Base-by-base conservation (phyloP, 805 yeast species). In the Candida sakaeoensis region DNA sequence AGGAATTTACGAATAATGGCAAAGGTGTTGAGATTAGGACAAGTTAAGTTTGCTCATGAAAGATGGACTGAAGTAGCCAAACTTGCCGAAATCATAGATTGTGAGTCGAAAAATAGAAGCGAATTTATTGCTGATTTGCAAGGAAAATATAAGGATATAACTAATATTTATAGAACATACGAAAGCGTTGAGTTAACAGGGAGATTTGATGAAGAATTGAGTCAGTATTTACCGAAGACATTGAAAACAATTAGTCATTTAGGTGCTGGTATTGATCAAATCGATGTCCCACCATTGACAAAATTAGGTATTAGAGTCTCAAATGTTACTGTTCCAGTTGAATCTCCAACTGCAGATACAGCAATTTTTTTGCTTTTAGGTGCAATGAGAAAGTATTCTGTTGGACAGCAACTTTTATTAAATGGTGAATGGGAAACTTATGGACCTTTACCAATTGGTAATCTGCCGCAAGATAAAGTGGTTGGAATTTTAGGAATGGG, bases 401-500 rank as follows among this genome's bases (percentile, higher is more conserved):
- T 58, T 39, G 85, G 89, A 14, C 76, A 77, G 46, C 62, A 72
- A 36, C 63, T 67, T 33, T 57, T 85, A 49, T 47, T 47, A 26
- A 58, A 63, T 25, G 90, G 89, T 16, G 66, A 76, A 41, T 87
- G 95, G 91, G 72, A 74, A 12, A 48, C 58, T 3, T 47, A 56
- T 33, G 69, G 60, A 3, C 84, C 82, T 2, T 74, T 81, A 1
- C 73, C 79, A 6, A 61, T 79, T 34, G 95, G 95, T 6, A 74
- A 75, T 53, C 90, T 82, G 53, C 95, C 95, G 13, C 79, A 71
- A 46, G 87, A 86, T 7, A 82, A 82, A 54, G 71, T 71, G 14
- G 81, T 88, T 16, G 96, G 96, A 36, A 80, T 88, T 40, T 67
- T 84, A 38, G 96, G 96, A 12, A 73, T 88, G 77, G 96, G 96